Evolutionary conservation across 148 eudicot species (phyloP), one percentile per base, ranked within the genome.

Genomic region (Camellia lanceoleosa): DNA sequence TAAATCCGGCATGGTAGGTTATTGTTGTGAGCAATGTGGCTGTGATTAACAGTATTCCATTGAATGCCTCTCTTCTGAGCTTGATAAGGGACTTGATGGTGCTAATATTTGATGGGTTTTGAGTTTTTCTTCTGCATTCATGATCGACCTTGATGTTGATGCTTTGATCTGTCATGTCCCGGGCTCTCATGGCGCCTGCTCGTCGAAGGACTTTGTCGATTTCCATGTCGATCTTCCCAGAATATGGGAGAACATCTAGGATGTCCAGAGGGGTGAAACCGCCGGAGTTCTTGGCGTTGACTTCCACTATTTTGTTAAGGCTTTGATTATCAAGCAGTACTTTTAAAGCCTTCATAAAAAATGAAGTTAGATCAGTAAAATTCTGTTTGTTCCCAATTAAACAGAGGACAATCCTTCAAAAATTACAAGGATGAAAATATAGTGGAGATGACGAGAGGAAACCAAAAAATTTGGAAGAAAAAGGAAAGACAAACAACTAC

Each of bases 231-330:
- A 41, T 42, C 47, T 67, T 67, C 19, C 46, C 71, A 10, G 2
- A 2, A 12, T 67, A 42, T 3, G 71, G 71, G 3, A 41, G 71
- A 15, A 41, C 71, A 15, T 67, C 5, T 67, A 42, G 49, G 7
- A 67, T 67, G 46, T 67, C 71, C 18, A 67, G 49, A 67, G 71
- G 47, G 5, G 49, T 67, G 16, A 67, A 67, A 42, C 71, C 46
- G 13, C 71, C 47, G 4, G 47, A 67, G 49, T 67, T 67, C n/a
- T 12, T 2, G 49, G 71, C n/a, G 7, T 67, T 67, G 18, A 42
- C 71, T 13, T 67, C 71, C 71, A 42, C 47, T 13, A 41, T 2
- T 3, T 4, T 67, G 4, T 20, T 65, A 11, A 65, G 8, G 12
- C 4, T 12, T 23, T 19, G 43, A 38, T 23, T 8, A 11, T 12